phyloP scores from a whole-genome alignment of 169 alveolate genomes.

The Plasmodium billcollinsi region DNA sequence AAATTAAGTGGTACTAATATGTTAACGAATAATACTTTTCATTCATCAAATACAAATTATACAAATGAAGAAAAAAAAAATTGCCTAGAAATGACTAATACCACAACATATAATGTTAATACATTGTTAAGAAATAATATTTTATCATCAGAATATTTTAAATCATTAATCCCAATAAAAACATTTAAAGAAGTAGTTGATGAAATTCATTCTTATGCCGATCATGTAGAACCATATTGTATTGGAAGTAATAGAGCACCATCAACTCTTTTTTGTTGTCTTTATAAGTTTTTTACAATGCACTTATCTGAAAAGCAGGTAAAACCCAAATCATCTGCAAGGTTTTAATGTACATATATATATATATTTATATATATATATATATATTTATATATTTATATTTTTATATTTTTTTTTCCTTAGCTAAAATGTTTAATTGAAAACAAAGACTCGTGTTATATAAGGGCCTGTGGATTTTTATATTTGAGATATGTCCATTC shows the following conservation, averaged over 20 bases:
- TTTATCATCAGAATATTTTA: slow-evolving; percentile 85
- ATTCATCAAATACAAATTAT: slow-evolving; percentile 17
- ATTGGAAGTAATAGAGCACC: slow-evolving; percentile 85
- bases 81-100: slow-evolving; percentile 70
- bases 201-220: slow-evolving; percentile 84
- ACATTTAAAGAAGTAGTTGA: slow-evolving; percentile 79
- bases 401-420: background rate
- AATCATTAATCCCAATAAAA: slow-evolving; percentile 79
- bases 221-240: slow-evolving; percentile 87
- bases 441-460: slow-evolving; percentile 39
- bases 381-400: background rate
- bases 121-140: slow-evolving; percentile 83
- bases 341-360: background rate
- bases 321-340: background rate
- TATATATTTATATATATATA: background rate
- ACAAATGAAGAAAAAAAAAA: slow-evolving; percentile 54
- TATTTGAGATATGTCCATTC: slow-evolving; percentile 58
- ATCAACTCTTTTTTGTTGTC: slow-evolving; percentile 86
- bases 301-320: slow-evolving; percentile 85
- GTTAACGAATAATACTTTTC: slow-evolving; percentile 23
- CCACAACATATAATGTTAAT: slow-evolving; percentile 83
- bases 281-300: slow-evolving; percentile 82
- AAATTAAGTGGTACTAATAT: slow-evolving; percentile 23
- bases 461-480: slow-evolving; percentile 71
- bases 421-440: slow-evolving; percentile 48